phyloP scores from a whole-genome alignment of 2,329 filamentous ascomycete species.

The Coniochaeta sp. region DNA sequence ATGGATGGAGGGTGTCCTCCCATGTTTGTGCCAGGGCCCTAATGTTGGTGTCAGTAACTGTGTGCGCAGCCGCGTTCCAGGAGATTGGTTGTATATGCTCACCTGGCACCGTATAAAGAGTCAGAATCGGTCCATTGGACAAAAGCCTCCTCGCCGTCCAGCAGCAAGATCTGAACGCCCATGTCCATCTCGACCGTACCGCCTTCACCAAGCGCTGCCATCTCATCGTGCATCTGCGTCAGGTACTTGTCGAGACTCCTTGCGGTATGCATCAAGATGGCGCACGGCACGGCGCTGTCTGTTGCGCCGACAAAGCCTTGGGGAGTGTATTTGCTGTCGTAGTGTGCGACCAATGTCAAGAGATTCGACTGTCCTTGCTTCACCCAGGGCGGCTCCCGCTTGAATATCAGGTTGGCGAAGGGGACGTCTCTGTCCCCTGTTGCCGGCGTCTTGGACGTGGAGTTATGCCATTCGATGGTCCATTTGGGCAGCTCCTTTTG shows the following conservation, averaged over 20 bases:
- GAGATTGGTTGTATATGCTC: conserved; percentile 11
- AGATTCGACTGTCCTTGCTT: conserved; percentile 61
- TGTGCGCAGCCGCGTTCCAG: no score
- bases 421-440: conserved; percentile 61
- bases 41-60: background rate
- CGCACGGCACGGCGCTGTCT: conserved; percentile 77
- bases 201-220: conserved; percentile 49
- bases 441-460: conserved; percentile 73
- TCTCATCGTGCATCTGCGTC: conserved; percentile 65
- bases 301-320: conserved; percentile 76
- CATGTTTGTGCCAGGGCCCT: conserved; percentile 33
- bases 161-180: conserved; percentile 70
- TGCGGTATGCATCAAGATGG: conserved; percentile 74
- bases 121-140: conserved; percentile 62
- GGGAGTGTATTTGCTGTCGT: conserved; percentile 68
- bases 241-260: conserved; percentile 63
- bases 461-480: conserved; percentile 80
- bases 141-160: conserved; percentile 83
- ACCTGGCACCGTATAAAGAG: conserved; percentile 70
- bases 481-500: conserved; percentile 64
- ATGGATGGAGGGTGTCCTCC: conserved; percentile 58
- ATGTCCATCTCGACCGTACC: conserved; percentile 55
- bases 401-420: conserved; percentile 71
- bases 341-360: conserved; percentile 75
- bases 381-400: conserved; percentile 71